Evolutionary conservation across 192 early-diverging fungal species (phyloP), one percentile per base, ranked within the genome.

Genomic region (Allomyces arbusculus): DNA sequence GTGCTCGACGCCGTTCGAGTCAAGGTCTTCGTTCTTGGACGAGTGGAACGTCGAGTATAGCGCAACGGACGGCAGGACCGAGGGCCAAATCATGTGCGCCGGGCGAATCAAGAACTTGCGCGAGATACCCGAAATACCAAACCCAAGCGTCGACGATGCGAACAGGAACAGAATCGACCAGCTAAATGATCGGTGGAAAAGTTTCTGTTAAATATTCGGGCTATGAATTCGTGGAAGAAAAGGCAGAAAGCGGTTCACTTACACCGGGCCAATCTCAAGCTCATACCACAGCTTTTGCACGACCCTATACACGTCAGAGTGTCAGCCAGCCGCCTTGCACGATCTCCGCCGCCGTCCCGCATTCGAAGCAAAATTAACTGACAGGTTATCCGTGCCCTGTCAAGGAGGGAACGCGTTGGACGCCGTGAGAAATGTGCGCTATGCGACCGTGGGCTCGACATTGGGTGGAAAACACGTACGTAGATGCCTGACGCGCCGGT

Each of bases 401-500:
- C 7, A 40, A 40, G 3, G 8, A 40, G 26, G 4, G 4, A 40
- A 40, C 7, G 33, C 33, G 33, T 7, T 40, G 2, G 3, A 7
- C 33, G 8, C 0, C 0, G 33, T 40, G 33, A 40, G 33, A 40
- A 40, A 3, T 7, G 4, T 40, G 33, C 33, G 7, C 33, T 40
- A 1, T 40, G 33, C 7, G 7, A 8, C 33, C 33, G 33, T 8
- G 33, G 33, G 33, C 7, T 40, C 7, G 7, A 3, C 2, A 7
- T 40, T 40, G 33, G 33, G 7, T 40, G 33, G 4, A 40, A 40
- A 40, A 40, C 2, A 40, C 33, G 33, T 8, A 40, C 33, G 71
- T 89, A 87, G 62, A 84, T 77, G n/a, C 84, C 84, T 44, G 82
- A 81, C 11, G 80, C 84, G 26, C 81, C 83, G 22, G 84, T 79